phyloP scores from a whole-genome alignment of 345 rosid species.

The Rubroshorea leprosula region DNA sequence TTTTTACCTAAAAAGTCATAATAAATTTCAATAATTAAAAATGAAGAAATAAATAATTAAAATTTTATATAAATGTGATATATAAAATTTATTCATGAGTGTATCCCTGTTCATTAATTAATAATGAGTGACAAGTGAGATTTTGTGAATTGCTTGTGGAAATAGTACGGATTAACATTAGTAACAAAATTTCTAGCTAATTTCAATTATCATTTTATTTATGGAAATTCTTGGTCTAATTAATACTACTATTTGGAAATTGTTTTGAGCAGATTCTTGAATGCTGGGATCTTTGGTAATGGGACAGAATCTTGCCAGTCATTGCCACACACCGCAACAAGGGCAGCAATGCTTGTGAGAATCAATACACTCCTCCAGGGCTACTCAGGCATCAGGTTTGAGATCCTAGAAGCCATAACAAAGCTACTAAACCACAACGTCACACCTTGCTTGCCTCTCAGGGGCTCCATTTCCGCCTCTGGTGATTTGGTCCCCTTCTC shows the following conservation, averaged over 20 bases:
- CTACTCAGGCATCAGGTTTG: slow-evolving; percentile 35
- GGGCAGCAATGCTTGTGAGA: slow-evolving; percentile 37
- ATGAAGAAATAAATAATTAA: no score
- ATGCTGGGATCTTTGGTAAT: slow-evolving; percentile 32
- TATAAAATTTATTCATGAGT: no score
- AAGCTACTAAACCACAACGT: slow-evolving; percentile 29
- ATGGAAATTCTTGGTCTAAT: not conserved
- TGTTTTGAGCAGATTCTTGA: slow-evolving; percentile 24
- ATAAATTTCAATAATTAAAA: no score
- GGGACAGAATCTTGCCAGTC: slow-evolving; percentile 23
- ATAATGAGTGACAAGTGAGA: no score
- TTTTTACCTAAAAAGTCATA: no score
- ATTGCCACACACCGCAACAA: slow-evolving; percentile 26
- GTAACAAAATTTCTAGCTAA: no score
- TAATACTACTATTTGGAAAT: not conserved
- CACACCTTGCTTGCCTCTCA: slow-evolving; percentile 33
- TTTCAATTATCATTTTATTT: not conserved
- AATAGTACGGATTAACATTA: no score
- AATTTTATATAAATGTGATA: no score
- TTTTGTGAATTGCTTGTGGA: no score
- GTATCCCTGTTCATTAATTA: no score
- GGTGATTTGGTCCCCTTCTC: slow-evolving; percentile 31
- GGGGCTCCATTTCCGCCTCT: slow-evolving; percentile 30
- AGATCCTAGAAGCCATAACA: slow-evolving; percentile 30
- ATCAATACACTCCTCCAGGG: slow-evolving; percentile 40